Conservation (phyloP, 805 yeast species). For the Henningerozyma blattae region DNA sequence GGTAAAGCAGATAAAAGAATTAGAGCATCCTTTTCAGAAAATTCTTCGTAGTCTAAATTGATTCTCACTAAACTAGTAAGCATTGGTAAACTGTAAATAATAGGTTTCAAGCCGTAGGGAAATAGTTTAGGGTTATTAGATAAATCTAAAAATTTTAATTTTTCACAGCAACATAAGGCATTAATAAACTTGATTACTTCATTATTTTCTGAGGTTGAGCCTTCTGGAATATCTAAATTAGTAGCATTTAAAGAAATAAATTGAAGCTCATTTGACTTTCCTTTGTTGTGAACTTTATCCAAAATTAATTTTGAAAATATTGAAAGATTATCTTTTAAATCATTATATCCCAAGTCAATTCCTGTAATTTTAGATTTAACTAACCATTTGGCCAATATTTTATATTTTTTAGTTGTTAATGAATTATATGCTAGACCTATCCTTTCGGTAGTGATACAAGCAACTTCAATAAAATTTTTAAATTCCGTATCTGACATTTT, state of each 20-base stretch:
- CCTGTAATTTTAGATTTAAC: slow-evolving; percentile 40
- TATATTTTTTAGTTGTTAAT: slow-evolving; percentile 44
- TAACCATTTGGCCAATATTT: slow-evolving; percentile 50
- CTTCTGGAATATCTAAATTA: slow-evolving; percentile 38
- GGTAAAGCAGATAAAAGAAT: slow-evolving; percentile 65
- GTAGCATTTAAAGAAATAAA: slow-evolving; percentile 57
- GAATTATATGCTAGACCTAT: slow-evolving; percentile 77
- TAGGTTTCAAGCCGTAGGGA: slow-evolving; percentile 39
- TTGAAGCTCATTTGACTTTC: slow-evolving; percentile 23
- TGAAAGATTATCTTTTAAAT: slow-evolving; percentile 31
- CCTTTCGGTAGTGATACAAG: slow-evolving; percentile 42
- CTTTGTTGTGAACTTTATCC: slow-evolving; percentile 13
- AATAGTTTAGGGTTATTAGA: slow-evolving; percentile 66
- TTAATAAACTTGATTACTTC: slow-evolving; percentile 31
- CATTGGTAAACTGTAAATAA: slow-evolving; percentile 57
- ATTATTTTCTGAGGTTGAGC: slow-evolving; percentile 25
- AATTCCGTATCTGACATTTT: slow-evolving; percentile 46
- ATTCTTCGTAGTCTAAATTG: slow-evolving; percentile 57
- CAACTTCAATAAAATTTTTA: slow-evolving; percentile 48
- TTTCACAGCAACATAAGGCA: slow-evolving; percentile 39
- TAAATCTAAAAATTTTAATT: slow-evolving; percentile 60
- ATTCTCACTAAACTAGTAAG: slow-evolving; percentile 52
- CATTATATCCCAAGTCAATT: slow-evolving; percentile 76
- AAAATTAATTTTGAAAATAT: slow-evolving; percentile 18
- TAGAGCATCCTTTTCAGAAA: slow-evolving; percentile 43